Conservation (phyloP, 768 basidiomycete genomes). For the Amanita inopinata region DNA sequence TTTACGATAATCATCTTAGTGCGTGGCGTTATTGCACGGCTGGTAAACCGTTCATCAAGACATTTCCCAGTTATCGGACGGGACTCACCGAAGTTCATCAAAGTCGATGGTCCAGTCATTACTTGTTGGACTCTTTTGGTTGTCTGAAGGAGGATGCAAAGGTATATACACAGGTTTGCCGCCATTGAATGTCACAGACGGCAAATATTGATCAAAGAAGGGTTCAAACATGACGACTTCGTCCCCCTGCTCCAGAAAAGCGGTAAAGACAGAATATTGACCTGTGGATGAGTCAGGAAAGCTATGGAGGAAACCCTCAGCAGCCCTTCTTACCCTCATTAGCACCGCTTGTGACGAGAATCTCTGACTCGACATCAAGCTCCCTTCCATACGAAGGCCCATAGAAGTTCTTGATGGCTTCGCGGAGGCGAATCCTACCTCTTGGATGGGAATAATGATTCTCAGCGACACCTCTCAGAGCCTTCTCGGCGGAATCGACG, state of each 20-base stretch:
- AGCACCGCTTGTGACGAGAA: conserved; percentile 91
- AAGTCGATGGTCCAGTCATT: conserved; percentile 89
- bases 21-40: conserved; percentile 75
- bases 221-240: conserved; percentile 99
- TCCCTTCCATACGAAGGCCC: conserved; percentile 56
- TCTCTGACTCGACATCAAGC: conserved; percentile 78
- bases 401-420: conserved; percentile 81
- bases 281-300: conserved; percentile 35
- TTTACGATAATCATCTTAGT: conserved; percentile 95
- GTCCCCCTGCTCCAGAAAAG: conserved; percentile 86
- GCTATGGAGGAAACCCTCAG: background rate
- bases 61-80: background rate
- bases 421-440: conserved; percentile 77
- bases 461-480: conserved; percentile 47
- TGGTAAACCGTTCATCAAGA: conserved; percentile 16
- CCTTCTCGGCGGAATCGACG: conserved; percentile 59
- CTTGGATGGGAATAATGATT: conserved; percentile 92
- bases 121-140: conserved; percentile 37
- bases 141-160: conserved; percentile 69
- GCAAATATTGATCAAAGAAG: conserved; percentile 94
- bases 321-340: conserved; percentile 69
- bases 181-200: conserved; percentile 89
- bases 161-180: conserved; percentile 93
- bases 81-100: conserved; percentile 67
- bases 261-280: conserved; percentile 87